phyloP scores from a whole-genome alignment of 179 eudicot species.

The Nepenthes alata region DNA sequence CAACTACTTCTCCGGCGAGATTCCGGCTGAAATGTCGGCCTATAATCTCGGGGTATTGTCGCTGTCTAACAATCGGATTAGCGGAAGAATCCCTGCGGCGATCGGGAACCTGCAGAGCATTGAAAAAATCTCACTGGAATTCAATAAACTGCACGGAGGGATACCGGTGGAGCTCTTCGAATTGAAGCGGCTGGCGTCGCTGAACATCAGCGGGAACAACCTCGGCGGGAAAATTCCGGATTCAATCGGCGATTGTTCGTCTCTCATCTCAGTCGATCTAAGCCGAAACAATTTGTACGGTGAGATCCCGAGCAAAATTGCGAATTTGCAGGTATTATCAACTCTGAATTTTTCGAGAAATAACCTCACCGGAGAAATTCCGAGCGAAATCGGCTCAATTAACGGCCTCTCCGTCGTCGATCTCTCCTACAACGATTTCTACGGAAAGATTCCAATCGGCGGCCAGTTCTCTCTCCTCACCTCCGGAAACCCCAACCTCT shows the following conservation, averaged over 20 bases:
- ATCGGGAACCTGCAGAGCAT: slow-evolving; percentile 28
- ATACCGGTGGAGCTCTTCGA: slow-evolving; percentile 45
- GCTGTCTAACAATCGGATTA: slow-evolving; percentile 43
- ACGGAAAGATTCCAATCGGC: slow-evolving; percentile 37
- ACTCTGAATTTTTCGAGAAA: slow-evolving; percentile 48
- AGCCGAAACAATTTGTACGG: slow-evolving; percentile 48
- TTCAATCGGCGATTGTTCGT: slow-evolving; percentile 23
- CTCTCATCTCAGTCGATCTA: slow-evolving; percentile 42
- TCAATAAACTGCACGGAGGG: slow-evolving; percentile 41
- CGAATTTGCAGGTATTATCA: slow-evolving; percentile 24
- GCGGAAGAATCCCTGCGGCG: slow-evolving; percentile 43
- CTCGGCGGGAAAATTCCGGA: slow-evolving; percentile 49
- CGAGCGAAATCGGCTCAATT: slow-evolving; percentile 32
- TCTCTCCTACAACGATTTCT: slow-evolving; percentile 55
- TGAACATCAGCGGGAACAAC: slow-evolving; percentile 41
- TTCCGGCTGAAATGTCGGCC: slow-evolving; percentile 42
- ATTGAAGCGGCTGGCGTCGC: slow-evolving; percentile 18
- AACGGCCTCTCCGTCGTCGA: slow-evolving; percentile 44
- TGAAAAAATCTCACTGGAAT: slow-evolving; percentile 24
- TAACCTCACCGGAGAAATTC: slow-evolving; percentile 48
- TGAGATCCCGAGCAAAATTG: slow-evolving; percentile 38
- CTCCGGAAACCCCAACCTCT: slow-evolving; percentile 60
- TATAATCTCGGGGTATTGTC: slow-evolving; percentile 19
- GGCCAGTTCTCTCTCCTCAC: slow-evolving; percentile 48
- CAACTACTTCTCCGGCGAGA: slow-evolving; percentile 53